Base-by-base conservation (phyloP, 2,329 filamentous ascomycete species). In the Trichophyton rubrum region DNA sequence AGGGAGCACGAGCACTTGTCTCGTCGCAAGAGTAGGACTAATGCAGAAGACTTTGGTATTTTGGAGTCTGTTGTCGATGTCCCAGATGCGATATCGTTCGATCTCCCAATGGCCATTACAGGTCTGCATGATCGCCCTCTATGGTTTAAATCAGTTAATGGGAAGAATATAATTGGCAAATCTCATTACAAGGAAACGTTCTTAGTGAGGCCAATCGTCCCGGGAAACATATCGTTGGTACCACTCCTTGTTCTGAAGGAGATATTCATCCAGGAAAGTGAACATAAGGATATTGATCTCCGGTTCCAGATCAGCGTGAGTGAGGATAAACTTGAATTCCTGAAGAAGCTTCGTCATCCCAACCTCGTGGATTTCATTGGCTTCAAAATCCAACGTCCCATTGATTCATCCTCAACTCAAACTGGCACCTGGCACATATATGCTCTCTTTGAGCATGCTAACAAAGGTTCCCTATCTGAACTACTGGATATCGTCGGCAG, bases 401-500 rank as follows among this genome's bases (percentile, higher is more conserved):
- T 72, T 55, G 66, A 67, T 60, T 68, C 75, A 15, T 70, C 75
- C 43, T 74, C 80, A 56, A 68, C 70, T 43, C 66, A 71, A 30
- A 69, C 73, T 40, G 70, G 71, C 67, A 65, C 73, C 5, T 95
- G 89, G 87, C 86, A 84, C 30, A 81, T 95, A 59, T 87, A 83
- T 65, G 79, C 93, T 2, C 78, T 96, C 22, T 85, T 82, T 47
- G 87, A 91, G 56, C 81, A 89, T 67, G 88, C 89, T 9, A 87
- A 90, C 59, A 90, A 89, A 71, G 90, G 90, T 0, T 89, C 91
- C 0, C 76, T 99, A 13, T 83, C 86, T 30, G 90, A 96, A 67
- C 79, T 95, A 20, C 79, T 99, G 33, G 87, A 92, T 61, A 82
- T 92, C 62, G 84, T 90, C 47, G 89, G 88, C 3, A 82, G 82